Base-by-base conservation (phyloP, 306 rosid species). In the Abrus precatorius region DNA sequence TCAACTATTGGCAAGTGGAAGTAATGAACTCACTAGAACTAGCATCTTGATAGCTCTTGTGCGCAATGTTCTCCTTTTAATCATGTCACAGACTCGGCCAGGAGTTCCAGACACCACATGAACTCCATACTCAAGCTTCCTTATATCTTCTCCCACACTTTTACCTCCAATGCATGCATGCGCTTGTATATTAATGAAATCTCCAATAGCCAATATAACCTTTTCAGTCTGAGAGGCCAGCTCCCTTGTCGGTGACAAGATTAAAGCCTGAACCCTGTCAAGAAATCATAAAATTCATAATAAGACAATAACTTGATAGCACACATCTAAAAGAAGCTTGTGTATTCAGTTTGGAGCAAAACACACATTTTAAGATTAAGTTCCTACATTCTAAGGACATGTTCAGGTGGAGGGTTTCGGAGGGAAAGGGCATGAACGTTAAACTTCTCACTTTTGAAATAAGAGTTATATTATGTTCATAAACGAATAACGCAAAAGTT, bases 21-120 rank as follows among this genome's bases (percentile, higher is more conserved):
- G 65, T 50, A 49, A 72, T 41, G 29, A 72, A 91, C 95, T 83
- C 64, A 96, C 98, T 9, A 96, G 91, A 82, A 96, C 82, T 55
- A 96, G 83, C 81, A 96, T 68, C 72, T 96, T 96, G 73, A 96
- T 96, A 61, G 95, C 92, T 81, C 98, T 87, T 3, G 99, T 96
- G 66, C 98, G 96, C 77, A 96, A 77, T 1, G 98, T 93, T 84
- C 99, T 93, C 88, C 99, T 92, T 74, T 96, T 96, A 66, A 96
- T 96, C 99, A 96, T 96, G 82, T 96, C 99, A 82, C 98, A 93
- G 11, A 93, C 99, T 76, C 99, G 88, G 3, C 99, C 99, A 50
- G 99, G 99, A 74, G 99, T 96, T 82, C 99, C 99, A 63, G 99
- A 96, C 48, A 96, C 99, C 50, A 93, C 97, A 71, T 96, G 99